Evolutionary conservation across 306 rosid species (phyloP), one percentile per base, ranked within the genome.

Genomic region (Vicia villosa): DNA sequence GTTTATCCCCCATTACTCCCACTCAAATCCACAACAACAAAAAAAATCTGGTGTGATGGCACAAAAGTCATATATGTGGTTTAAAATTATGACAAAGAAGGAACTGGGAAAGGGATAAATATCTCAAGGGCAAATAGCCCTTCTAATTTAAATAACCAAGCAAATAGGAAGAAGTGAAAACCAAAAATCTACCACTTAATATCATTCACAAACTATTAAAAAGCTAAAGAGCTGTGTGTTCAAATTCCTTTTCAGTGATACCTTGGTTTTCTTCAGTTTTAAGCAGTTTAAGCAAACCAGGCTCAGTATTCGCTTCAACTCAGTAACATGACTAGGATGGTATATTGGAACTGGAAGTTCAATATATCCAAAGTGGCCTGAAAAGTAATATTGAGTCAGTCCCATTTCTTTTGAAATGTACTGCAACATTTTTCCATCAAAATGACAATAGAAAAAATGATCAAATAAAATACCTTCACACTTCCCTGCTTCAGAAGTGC

Each of bases 331-430:
- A 63, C 89, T 86, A 24, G 98, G 98, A 83, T 90, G 98, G 72
- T 80, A 93, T 63, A 93, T 86, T 5, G 98, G 91, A 59, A 90
- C 79, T 4, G 97, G 97, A 32, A 93, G 85, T 47, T 93, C 90
- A 32, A 93, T 82, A 61, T 88, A 90, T 62, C 98, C 98, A 74
- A 93, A 93, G 69, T 94, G 97, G 11, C 99, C 99, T 94, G 89
- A 72, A 83, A 80, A 65, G 57, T 32, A 78, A 80, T 19, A 66
- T 56, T 26, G 41, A 64, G 55, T 15, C 17, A 66, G 43, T 58
- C 43, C 69, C 38, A 63, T 9, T 59, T 68, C 51, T 38, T 21
- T 34, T 36, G 43, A 61, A 60, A 56, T 61, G 13, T 16, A 34
- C 38, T 7, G 38, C 38, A 34, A 16, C 11, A 0, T 6, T 24